phyloP scores from a whole-genome alignment of 306 rosid genomes.

The Quercus variabilis region DNA sequence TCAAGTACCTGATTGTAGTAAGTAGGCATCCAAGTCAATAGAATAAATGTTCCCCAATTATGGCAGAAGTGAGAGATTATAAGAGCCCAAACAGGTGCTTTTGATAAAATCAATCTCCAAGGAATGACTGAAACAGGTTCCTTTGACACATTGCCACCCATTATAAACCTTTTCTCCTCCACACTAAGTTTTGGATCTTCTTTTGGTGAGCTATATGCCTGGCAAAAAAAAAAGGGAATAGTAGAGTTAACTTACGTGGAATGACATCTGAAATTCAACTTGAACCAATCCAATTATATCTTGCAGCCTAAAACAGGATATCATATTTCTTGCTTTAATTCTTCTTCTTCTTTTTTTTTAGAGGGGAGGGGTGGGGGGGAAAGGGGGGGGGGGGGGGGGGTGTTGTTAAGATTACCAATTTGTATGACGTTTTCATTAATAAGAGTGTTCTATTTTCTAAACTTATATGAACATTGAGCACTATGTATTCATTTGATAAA shows the following conservation, averaged over 20 bases:
- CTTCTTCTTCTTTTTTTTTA: too few relatives aligned
- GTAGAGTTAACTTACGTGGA: neutral
- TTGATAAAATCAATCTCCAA: constrained; percentile 88
- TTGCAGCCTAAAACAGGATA: neutral
- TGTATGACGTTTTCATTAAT: too few relatives aligned
- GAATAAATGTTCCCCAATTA: constrained; percentile 97
- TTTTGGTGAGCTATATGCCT: constrained; percentile 93
- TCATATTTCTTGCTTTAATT: too few relatives aligned
- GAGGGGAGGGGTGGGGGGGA: neutral
- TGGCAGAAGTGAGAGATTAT: constrained; percentile 90
- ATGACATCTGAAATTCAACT: constrained; percentile 9
- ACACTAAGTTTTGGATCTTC: constrained; percentile 69
- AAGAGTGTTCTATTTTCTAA: too few relatives aligned
- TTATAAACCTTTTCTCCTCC: constrained; percentile 62
- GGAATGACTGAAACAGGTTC: constrained; percentile 86
- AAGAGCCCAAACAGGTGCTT: constrained; percentile 98
- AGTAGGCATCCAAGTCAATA: constrained; percentile 98
- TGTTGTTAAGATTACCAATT: too few relatives aligned
- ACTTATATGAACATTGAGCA: too few relatives aligned
- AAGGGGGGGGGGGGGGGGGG: neutral
- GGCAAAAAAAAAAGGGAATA: constrained; percentile 19
- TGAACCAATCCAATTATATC: constrained; percentile 7
- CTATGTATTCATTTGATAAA: too few relatives aligned
- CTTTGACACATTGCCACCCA: constrained; percentile 64
- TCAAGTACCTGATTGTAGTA: constrained; percentile 88